phyloP scores from a whole-genome alignment of 139 green algal species.

The Chlorella sp. region DNA sequence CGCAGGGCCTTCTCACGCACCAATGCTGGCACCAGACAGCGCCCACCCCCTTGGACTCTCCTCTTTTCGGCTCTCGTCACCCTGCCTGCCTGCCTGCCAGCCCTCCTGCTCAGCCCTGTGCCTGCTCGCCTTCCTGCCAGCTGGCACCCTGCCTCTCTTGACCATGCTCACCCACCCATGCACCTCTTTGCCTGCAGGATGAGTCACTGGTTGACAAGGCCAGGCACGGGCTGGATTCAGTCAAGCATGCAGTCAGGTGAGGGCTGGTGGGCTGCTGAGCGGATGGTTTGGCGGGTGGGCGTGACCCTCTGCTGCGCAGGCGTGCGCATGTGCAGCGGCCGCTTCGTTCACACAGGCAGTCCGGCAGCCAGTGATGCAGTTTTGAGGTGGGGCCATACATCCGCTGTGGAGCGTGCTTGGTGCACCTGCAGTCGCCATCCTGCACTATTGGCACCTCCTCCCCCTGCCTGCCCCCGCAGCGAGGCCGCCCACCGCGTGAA shows the following conservation, averaged over 20 bases:
- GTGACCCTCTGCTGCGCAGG: no score
- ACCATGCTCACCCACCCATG: neutral
- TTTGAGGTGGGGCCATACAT: neutral
- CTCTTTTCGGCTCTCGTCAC: neutral
- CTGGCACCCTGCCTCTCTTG: no score
- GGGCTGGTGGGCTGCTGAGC: neutral
- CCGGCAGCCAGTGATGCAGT: neutral
- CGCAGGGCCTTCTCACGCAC: no score
- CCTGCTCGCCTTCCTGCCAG: no score
- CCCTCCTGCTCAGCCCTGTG: neutral
- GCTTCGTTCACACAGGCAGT: no score
- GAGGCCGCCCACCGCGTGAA: constrained; percentile 22
- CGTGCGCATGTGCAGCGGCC: neutral
- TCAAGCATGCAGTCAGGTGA: neutral
- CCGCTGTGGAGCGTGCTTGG: no score
- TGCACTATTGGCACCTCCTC: neutral
- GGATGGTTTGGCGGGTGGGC: no score
- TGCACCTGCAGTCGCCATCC: neutral
- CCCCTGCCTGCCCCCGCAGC: neutral
- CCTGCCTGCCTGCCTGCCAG: neutral
- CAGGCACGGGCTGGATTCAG: constrained; percentile 21
- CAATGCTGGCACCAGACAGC: no score
- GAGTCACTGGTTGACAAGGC: constrained; percentile 43
- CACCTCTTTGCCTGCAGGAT: constrained; percentile 16
- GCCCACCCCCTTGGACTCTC: neutral